Percentiles rank a stretch among this genome's conserved stretches.
Conservation (phyloP, 2,329 filamentous ascomycete species). For the Pseudopithomyces chartarum region DNA sequence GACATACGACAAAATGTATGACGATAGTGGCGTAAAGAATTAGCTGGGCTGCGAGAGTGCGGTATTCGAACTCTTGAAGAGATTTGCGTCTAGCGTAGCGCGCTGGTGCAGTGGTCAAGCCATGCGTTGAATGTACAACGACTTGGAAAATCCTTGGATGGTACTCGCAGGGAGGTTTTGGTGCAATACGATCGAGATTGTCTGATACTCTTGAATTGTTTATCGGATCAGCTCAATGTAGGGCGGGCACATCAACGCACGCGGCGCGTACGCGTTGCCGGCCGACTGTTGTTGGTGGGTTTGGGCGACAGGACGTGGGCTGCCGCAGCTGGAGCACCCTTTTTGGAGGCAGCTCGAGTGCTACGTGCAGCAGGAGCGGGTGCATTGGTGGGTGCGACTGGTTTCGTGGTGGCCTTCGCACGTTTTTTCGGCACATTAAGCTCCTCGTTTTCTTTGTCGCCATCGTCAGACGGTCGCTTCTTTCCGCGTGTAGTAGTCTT, state of each 20-base stretch:
- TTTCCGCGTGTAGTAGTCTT: slow-evolving; percentile 11
- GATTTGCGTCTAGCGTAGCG: no score
- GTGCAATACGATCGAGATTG: no score
- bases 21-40: no score
- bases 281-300: slow-evolving; percentile 10
- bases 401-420: slow-evolving; percentile 6
- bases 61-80: no score
- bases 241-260: neutral
- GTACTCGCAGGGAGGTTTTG: no score
- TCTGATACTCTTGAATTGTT: no score
- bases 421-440: slow-evolving; percentile 11
- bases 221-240: no score
- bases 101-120: no score
- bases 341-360: slow-evolving; percentile 9
- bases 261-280: slow-evolving; percentile 7
- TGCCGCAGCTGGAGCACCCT: neutral
- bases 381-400: neutral
- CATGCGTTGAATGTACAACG: no score
- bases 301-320: slow-evolving; percentile 13
- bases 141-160: no score
- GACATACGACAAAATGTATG: no score
- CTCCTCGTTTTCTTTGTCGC: slow-evolving; percentile 13
- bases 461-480: slow-evolving; percentile 13
- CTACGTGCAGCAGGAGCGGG: neutral
- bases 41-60: no score